Base-by-base conservation (phyloP, 495 filamentous ascomycete genomes). In the Talaromyces liani region DNA sequence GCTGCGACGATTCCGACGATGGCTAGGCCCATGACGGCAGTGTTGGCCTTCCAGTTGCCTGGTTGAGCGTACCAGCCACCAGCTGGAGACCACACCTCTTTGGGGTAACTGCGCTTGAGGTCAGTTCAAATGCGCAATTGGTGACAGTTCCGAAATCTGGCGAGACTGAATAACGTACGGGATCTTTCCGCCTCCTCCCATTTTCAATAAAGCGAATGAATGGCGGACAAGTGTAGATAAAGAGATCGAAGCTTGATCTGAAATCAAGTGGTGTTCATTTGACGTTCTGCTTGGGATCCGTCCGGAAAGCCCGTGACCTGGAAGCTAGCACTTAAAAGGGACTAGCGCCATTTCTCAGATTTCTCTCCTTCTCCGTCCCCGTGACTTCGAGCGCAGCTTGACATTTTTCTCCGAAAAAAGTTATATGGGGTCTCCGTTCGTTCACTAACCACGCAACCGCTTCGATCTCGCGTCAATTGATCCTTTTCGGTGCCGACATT, bases 21-120 rank as follows among this genome's bases (percentile, higher is more conserved):
- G 58, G 88, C 85, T 2, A 79, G 80, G 58, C 83, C 81, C 79
- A 92, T 86, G 63, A 96, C 80, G n/a, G 90, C 91, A 8, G 94
- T 98, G 79, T 98, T 98, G 45, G 79, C 73, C 75, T 88, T 95
- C 95, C 95, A 98, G 82, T 98, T 98, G 66, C 80, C 79, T 9
- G 94, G 94, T 73, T 92, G 93, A 33, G 88, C 78, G 77, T 98
- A 98, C 94, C 95, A 98, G 70, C 94, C 94, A 81, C 94, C 94
- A 63, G 94, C 83, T 64, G 94, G 94, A 71, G 94, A 98, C 94
- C 94, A 98, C 80, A 98, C 90, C 81, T 98, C 92, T 82, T 97
- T 97, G 72, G 94, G 94, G 77, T 97, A 97, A 72, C 93, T 98
- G 70, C 31, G 57, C 58, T 20, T 41, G 65, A 34, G 57, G 68